A percentile compares a stretch with the other conserved stretches of the same genome.
Conservation (phyloP, 495 filamentous ascomycete genomes). For the Ramalina intermedia region DNA sequence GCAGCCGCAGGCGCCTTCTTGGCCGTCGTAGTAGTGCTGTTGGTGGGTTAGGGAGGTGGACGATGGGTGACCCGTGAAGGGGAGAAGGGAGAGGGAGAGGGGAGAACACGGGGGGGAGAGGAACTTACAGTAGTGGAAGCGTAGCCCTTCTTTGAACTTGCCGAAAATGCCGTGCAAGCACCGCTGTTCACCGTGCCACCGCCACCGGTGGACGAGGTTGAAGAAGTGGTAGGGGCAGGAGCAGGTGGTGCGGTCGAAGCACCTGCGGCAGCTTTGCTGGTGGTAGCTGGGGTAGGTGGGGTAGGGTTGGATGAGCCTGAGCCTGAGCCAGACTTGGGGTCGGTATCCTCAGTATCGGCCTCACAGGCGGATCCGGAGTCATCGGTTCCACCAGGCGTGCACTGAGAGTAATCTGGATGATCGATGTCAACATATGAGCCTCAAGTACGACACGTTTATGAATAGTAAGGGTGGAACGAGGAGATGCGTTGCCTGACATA, state of each 20-base stretch:
- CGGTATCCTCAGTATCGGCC: too few species aligned
- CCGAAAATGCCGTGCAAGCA: not conserved
- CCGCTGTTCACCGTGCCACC: not conserved
- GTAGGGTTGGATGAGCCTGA: too few species aligned
- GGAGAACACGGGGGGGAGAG: too few species aligned
- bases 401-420: not conserved
- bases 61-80: not conserved
- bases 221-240: not conserved
- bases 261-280: not conserved
- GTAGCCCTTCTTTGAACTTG: not conserved
- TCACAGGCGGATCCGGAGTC: too few species aligned
- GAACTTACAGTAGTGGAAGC: constrained; percentile 10
- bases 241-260: not conserved
- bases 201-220: not conserved
- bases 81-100: too few species aligned
- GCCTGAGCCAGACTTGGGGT: too few species aligned
- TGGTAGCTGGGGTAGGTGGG: not conserved
- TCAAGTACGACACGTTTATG: not conserved
- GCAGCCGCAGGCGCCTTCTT: constrained; percentile 23
- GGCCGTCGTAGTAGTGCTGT: constrained; percentile 24
- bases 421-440: not conserved
- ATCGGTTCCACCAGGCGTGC: not conserved
- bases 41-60: not conserved
- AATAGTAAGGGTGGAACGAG: not conserved
- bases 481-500: not conserved